Conservation (phyloP, 1,284 basidiomycete species). For the Rhizoctonia solani region DNA sequence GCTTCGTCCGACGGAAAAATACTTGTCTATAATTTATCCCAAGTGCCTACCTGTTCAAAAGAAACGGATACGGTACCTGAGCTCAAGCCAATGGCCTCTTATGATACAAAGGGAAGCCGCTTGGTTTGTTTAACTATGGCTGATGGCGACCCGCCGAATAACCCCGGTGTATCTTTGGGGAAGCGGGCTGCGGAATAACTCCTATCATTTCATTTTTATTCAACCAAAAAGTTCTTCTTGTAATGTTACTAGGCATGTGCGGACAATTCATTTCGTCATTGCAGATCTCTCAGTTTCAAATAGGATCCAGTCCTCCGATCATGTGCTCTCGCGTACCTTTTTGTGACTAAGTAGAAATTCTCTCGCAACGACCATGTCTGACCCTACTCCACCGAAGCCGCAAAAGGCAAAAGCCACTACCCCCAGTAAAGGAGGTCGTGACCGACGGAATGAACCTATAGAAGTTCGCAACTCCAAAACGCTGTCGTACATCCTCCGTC, state of each 20-base stretch:
- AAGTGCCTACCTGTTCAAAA: constrained; percentile 46
- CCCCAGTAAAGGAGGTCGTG: constrained; percentile 35
- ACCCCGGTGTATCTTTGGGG: not conserved
- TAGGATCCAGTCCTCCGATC: too few species aligned
- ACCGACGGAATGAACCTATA: constrained; percentile 49
- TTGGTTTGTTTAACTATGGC: constrained; percentile 79
- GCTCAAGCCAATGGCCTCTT: constrained; percentile 63
- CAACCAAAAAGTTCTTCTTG: too few species aligned
- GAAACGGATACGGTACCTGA: constrained; percentile 45
- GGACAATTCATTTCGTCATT: too few species aligned
- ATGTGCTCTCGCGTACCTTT: too few species aligned
- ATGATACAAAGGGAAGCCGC: constrained; percentile 83
- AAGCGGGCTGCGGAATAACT: constrained; percentile 1
- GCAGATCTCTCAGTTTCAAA: too few species aligned
- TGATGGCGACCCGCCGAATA: constrained; percentile 52
- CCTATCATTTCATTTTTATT: too few species aligned
- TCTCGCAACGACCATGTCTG: not conserved
- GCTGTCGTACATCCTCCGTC: constrained; percentile 81
- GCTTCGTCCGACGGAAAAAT: constrained; percentile 85
- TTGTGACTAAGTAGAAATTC: not conserved
- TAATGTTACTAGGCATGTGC: not conserved
- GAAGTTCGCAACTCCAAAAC: constrained; percentile 69
- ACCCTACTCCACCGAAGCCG: not conserved
- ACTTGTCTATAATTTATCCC: constrained; percentile 73
- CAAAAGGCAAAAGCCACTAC: not conserved